Percentiles rank a stretch among this genome's conserved stretches.
These are phyloP conservation scores for Suillus subalutaceus DNA, from an alignment of 768 basidiomycete genomes.

Conservation along the genomic window DNA sequence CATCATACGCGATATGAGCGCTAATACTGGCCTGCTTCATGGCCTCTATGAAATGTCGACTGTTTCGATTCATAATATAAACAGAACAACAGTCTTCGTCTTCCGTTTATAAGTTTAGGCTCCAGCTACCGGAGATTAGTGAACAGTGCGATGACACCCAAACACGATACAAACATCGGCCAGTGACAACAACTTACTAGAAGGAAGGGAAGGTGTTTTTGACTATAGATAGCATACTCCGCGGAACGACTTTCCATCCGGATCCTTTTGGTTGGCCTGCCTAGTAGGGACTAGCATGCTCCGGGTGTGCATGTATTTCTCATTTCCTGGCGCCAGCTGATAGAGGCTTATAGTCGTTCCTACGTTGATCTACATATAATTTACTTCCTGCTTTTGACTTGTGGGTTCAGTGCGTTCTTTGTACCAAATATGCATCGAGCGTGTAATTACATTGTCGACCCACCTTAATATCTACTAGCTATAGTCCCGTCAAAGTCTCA, in stretches of 20 bases:
- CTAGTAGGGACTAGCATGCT: neutral
- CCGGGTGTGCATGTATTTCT: neutral
- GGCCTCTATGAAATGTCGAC: neutral
- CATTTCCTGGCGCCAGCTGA: neutral
- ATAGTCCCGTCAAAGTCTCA: neutral
- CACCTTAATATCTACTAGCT: neutral
- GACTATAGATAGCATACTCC: neutral
- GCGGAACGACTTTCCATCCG: neutral
- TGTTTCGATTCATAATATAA: neutral
- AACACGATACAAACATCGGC: neutral
- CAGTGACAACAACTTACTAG: neutral
- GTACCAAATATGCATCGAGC: neutral
- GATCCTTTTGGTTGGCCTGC: neutral
- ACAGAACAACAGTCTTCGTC: neutral
- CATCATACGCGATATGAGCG: neutral
- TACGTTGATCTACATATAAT: neutral
- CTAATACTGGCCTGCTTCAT: neutral
- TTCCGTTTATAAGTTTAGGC: neutral
- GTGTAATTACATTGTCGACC: neutral
- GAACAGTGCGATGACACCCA: neutral
- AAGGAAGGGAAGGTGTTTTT: neutral
- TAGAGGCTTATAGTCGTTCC: neutral
- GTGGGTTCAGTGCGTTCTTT: neutral
- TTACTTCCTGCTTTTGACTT: neutral
- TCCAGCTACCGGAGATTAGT: neutral